Conservation (phyloP, 768 basidiomycete genomes). For the Roridomyces roridus region DNA sequence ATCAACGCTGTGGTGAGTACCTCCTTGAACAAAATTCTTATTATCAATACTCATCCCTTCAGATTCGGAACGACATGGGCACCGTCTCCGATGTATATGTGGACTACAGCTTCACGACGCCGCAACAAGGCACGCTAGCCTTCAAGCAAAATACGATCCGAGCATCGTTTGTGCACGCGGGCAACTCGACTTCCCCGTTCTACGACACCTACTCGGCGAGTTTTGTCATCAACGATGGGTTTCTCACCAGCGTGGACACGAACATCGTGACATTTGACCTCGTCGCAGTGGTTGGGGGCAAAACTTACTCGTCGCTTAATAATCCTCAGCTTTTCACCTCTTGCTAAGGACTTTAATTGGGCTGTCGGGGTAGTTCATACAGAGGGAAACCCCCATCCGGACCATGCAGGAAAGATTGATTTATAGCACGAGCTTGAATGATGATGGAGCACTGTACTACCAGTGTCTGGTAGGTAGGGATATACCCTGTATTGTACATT, state of each 20-base stretch:
- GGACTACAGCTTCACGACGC: slow-evolving; percentile 4
- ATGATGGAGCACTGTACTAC: no score
- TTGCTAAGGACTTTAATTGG: no score
- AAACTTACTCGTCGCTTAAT: not conserved
- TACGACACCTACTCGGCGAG: slow-evolving; percentile 16
- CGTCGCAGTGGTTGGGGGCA: not conserved
- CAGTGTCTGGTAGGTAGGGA: no score
- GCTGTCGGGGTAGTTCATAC: no score
- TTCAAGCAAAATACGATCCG: slow-evolving; percentile 6
- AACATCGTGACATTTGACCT: not conserved
- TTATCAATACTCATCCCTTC: not conserved
- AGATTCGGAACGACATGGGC: slow-evolving; percentile 21
- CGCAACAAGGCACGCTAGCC: slow-evolving; percentile 3
- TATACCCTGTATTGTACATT: no score
- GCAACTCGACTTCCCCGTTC: slow-evolving; percentile 10
- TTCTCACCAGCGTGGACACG: not conserved
- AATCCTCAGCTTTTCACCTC: not conserved
- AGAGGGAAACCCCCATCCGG: no score
- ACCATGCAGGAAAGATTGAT: no score
- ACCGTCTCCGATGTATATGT: slow-evolving; percentile 3
- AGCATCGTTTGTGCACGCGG: not conserved
- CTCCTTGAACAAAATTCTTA: not conserved
- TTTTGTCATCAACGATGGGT: not conserved
- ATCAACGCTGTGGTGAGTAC: slow-evolving; percentile 2
- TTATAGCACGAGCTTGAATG: no score